Evolutionary conservation across 805 yeast species (phyloP).

Genomic region (Ogataea paraovalis): DNA sequence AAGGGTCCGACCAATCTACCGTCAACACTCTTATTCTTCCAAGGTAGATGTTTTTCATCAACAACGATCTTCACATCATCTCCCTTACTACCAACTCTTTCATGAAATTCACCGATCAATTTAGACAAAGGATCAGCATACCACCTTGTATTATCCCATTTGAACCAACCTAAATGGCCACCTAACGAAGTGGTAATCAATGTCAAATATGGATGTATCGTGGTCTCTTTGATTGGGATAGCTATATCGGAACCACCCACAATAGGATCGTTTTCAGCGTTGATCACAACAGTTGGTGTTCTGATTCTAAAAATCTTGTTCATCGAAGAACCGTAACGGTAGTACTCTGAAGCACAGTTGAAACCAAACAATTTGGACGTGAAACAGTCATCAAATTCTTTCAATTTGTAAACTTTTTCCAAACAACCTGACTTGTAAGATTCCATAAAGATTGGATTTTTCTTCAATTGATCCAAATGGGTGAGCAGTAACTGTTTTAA

Average conservation of each 20-base stretch:
- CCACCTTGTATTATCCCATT: constrained; percentile 63
- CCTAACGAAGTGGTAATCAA: constrained; percentile 63
- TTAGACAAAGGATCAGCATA: constrained; percentile 47
- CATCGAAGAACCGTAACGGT: constrained; percentile 56
- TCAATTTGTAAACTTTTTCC: constrained; percentile 30
- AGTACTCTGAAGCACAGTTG: constrained; percentile 60
- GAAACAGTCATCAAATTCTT: constrained; percentile 59
- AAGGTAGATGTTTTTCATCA: constrained; percentile 12
- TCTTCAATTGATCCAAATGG: constrained; percentile 38
- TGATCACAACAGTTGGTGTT: constrained; percentile 62
- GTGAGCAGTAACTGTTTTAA: constrained; percentile 38
- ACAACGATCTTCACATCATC: constrained; percentile 1
- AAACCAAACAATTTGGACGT: constrained; percentile 69
- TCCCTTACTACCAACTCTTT: constrained; percentile 6
- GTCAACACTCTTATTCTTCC: constrained; percentile 8
- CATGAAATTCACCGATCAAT: constrained; percentile 27
- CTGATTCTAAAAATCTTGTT: constrained; percentile 46
- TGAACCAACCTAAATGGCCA: constrained; percentile 82
- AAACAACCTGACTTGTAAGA: constrained; percentile 17
- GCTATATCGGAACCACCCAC: constrained; percentile 40
- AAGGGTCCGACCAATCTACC: constrained; percentile 18
- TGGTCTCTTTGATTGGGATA: constrained; percentile 50
- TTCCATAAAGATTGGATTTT: constrained; percentile 24
- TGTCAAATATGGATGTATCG: constrained; percentile 54
- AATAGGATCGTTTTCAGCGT: constrained; percentile 73